These are phyloP conservation scores for Scenedesmus sp. DNA, from an alignment of 163 green algal genomes.

Conservation along the genomic window DNA sequence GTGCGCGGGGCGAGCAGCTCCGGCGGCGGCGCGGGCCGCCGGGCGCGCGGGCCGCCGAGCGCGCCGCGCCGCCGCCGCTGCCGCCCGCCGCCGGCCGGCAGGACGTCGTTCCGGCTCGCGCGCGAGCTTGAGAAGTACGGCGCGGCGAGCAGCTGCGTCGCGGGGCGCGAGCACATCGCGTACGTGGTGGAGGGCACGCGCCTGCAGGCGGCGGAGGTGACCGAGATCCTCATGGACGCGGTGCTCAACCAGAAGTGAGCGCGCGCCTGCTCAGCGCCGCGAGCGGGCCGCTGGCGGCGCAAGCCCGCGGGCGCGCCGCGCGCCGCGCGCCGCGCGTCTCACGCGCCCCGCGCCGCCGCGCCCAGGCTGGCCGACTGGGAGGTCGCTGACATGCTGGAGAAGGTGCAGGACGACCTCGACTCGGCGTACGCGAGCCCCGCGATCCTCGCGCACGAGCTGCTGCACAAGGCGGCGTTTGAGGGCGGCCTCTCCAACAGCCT, in stretches of 20 bases:
- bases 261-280: too few relatives aligned
- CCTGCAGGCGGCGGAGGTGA: conserved; percentile 77
- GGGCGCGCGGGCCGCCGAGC: not conserved
- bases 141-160: conserved; percentile 76
- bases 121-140: conserved; percentile 93
- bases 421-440: conserved; percentile 23
- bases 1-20: not conserved
- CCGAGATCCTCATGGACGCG: conserved; percentile 92
- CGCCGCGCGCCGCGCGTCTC: not conserved
- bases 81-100: conserved; percentile 29
- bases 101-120: conserved; percentile 86
- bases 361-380: conserved; percentile 77
- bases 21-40: not conserved
- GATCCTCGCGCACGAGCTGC: conserved; percentile 46
- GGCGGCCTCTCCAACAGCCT: conserved; percentile 75
- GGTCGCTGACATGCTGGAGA: conserved; percentile 65
- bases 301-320: too few relatives aligned
- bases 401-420: conserved; percentile 51
- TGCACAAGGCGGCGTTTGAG: conserved; percentile 76
- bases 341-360: not conserved
- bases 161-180: conserved; percentile 87
- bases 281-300: not conserved
- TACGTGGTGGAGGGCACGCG: conserved; percentile 84
- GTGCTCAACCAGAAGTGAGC: conserved; percentile 82
- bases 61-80: not conserved